These are phyloP conservation scores for Lindgomyces ingoldianus DNA, from an alignment of 495 filamentous ascomycete species.

Conservation along the genomic window DNA sequence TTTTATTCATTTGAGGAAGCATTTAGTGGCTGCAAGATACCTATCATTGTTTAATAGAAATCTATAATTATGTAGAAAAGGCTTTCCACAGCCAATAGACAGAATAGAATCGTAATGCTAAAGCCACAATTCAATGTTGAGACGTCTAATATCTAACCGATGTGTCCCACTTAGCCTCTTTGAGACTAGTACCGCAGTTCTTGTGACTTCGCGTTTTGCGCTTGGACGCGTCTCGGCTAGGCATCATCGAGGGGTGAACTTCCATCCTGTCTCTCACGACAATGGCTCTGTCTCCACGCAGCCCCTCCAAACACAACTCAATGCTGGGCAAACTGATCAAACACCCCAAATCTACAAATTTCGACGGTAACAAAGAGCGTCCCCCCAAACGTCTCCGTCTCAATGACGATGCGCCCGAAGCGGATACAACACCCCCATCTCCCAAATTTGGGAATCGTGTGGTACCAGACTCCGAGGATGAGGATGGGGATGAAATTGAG, in stretches of 20 bases:
- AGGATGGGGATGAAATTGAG: conserved; percentile 37
- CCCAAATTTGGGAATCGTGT: conserved; percentile 15
- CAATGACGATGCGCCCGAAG: conserved; percentile 11
- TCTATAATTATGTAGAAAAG: too few relatives aligned
- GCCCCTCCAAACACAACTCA: conserved; percentile 44
- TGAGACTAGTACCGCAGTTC: neutral
- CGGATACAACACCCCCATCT: conserved; percentile 2
- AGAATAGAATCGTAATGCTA: too few relatives aligned
- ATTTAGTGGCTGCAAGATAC: too few relatives aligned
- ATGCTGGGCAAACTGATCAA: conserved; percentile 41
- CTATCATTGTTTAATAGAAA: too few relatives aligned
- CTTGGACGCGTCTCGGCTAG: neutral
- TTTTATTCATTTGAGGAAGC: neutral
- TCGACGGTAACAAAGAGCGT: conserved; percentile 36
- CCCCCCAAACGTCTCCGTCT: conserved; percentile 40
- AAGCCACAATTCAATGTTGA: too few relatives aligned
- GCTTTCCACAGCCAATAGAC: too few relatives aligned
- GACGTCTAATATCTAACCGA: neutral
- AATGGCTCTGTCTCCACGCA: conserved; percentile 44
- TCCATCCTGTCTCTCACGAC: neutral
- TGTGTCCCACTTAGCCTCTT: neutral
- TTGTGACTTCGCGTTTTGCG: conserved; percentile 1
- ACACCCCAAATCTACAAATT: conserved; percentile 43
- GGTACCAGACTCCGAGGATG: conserved; percentile 42
- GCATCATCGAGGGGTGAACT: conserved; percentile 11